Evolutionary conservation across 2,329 filamentous ascomycete genomes (phyloP), one percentile per base, ranked within the genome.

Genomic region (Paracoccidioides lutzii): DNA sequence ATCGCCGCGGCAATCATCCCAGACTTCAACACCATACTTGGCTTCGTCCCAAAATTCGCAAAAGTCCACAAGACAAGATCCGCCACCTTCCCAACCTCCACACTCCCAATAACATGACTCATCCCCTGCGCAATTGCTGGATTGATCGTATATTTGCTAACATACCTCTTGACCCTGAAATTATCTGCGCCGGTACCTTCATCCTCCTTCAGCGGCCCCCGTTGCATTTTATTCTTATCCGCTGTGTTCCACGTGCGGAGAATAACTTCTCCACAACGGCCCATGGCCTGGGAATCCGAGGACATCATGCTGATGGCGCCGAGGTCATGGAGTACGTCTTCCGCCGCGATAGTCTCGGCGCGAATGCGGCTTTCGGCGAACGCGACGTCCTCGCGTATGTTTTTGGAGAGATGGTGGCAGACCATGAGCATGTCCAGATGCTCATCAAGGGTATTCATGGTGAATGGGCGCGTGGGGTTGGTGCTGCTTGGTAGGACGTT

Each of bases 391-490:
- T 97, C 91, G 57, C 90, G 88, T 58, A 96, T 96, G 71, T 95
- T 84, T 71, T 88, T 88, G 53, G 84, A 90, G 8, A 97, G 76
- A 67, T 97, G 91, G 71, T 97, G 91, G 76, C 91, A 97, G 41
- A 95, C 89, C 91, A 96, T 96, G 49, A 96, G 76, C 91, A 97
- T 97, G 74, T 97, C 91, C 12, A 96, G 81, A 72, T 97, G 91
- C 72, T 97, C 91, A 66, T 96, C 91, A 0, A 97, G 80, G 0
- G 91, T 97, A 75, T 97, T 96, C 61, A 79, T 78, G 1, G 91
- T 97, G 71, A 84, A 96, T 0, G 91, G 91, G 2, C 90, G 79
- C 1, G 91, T 97, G 0, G 91, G 91, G 69, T 95, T 97, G 0
- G 91, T 97, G 49, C 85, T 91, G 4, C 85, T 89, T 0, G 91